Evolutionary conservation across 495 filamentous ascomycete species (phyloP).

Genomic region (Jackrogersella minutella): DNA sequence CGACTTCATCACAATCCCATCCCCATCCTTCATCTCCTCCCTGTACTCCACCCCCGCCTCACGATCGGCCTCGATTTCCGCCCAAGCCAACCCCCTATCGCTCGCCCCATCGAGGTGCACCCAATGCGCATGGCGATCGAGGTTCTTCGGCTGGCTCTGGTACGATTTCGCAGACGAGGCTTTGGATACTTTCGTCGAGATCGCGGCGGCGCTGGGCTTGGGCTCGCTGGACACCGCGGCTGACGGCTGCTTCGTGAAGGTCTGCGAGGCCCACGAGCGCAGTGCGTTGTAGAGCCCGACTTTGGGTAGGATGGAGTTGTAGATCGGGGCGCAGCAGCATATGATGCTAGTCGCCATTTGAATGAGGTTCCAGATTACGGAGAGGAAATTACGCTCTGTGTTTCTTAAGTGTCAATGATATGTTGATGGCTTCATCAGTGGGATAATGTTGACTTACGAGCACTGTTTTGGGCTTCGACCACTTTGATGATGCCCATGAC

Average conservation of each 20-base stretch:
- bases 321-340: conserved; percentile 35
- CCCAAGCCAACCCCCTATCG: not conserved
- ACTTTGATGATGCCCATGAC: conserved; percentile 33
- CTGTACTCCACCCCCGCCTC: not conserved
- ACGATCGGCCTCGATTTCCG: not conserved
- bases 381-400: conserved; percentile 6
- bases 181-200: not conserved
- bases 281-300: not conserved
- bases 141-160: conserved; percentile 1
- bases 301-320: conserved; percentile 11
- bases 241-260: not conserved
- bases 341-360: conserved; percentile 33
- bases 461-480: conserved; percentile 13
- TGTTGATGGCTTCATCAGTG: not conserved
- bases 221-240: not conserved
- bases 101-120: not conserved
- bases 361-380: conserved; percentile 7
- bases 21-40: not conserved
- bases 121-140: conserved; percentile 1
- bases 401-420: not conserved
- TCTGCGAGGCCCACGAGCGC: not conserved
- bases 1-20: not conserved
- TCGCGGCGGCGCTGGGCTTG: not conserved
- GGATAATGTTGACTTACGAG: not conserved
- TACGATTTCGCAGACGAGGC: not conserved